These are phyloP conservation scores for Argentina anserina DNA, from an alignment of 306 rosid genomes.

Conservation along the genomic window DNA sequence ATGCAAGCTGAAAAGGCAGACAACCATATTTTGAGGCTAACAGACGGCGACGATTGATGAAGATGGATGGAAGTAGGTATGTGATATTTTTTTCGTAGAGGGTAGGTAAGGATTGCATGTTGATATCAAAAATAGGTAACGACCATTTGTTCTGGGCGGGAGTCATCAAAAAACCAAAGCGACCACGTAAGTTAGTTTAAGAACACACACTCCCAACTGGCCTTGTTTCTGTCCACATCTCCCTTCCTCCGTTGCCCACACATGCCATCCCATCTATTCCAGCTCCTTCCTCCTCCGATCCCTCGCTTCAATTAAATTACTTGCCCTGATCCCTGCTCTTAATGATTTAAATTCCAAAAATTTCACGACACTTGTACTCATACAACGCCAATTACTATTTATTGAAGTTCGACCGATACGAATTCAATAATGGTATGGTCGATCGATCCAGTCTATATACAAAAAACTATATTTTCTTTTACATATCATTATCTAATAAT, in stretches of 20 bases:
- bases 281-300: neutral
- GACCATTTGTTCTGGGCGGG: neutral
- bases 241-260: neutral
- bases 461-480: too few relatives aligned
- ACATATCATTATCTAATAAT: neutral
- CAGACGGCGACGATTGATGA: neutral
- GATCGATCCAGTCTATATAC: neutral
- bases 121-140: neutral
- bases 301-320: too few relatives aligned
- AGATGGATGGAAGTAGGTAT: neutral
- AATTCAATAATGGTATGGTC: neutral
- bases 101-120: neutral
- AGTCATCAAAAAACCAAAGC: neutral
- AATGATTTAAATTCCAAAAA: neutral
- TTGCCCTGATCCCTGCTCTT: neutral
- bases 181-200: constrained; percentile 4
- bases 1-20: neutral
- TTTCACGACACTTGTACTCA: neutral
- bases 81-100: neutral
- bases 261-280: neutral
- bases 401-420: neutral
- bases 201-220: neutral
- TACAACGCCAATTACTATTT: neutral
- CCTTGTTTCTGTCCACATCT: neutral
- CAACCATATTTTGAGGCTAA: neutral